A percentile compares a stretch with the other conserved stretches of the same genome.
Evolutionary conservation across 2,329 filamentous ascomycete species (phyloP).

Genomic region (Nemania abortiva): DNA sequence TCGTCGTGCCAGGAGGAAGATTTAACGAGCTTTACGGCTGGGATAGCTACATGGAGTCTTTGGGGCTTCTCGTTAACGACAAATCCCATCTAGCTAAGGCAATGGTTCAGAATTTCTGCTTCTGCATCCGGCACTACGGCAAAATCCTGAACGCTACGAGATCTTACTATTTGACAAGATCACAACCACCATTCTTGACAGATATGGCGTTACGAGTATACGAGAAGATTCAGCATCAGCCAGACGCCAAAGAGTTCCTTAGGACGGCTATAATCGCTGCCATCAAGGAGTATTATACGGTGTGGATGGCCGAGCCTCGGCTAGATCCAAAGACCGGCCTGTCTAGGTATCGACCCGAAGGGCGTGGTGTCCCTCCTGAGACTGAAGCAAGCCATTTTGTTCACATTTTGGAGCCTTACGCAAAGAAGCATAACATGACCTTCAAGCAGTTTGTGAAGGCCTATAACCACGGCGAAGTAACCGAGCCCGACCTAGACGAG

Average conservation of each 20-base stretch:
- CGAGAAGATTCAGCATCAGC: slow-evolving; percentile 90
- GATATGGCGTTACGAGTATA: slow-evolving; percentile 97
- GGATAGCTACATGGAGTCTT: slow-evolving; percentile 99
- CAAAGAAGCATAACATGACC: slow-evolving; percentile 83
- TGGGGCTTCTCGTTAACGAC: slow-evolving; percentile 88
- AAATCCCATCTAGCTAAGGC: slow-evolving; percentile 88
- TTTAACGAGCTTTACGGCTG: slow-evolving; percentile 99
- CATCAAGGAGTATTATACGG: slow-evolving; percentile 95
- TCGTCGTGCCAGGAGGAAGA: slow-evolving; percentile 95
- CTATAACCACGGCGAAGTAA: slow-evolving; percentile 83
- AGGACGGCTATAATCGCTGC: slow-evolving; percentile 84
- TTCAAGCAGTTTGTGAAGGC: slow-evolving; percentile 88
- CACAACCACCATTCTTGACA: slow-evolving; percentile 95
- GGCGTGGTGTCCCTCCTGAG: slow-evolving; percentile 88
- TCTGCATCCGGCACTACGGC: slow-evolving; percentile 97
- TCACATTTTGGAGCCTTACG: slow-evolving; percentile 84
- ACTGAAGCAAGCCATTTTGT: slow-evolving; percentile 89
- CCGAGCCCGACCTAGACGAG: slow-evolving; percentile 89
- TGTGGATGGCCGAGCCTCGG: slow-evolving; percentile 85
- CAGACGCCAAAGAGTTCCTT: slow-evolving; percentile 84
- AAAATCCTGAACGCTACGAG: slow-evolving; percentile 98
- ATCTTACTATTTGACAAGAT: slow-evolving; percentile 93
- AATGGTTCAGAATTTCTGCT: slow-evolving; percentile 97
- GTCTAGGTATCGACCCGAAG: slow-evolving; percentile 86
- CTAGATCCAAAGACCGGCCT: slow-evolving; percentile 82